Percentiles rank a stretch among this genome's conserved stretches.
Conservation (phyloP, 116 monocot genomes). For the Cymodocea nodosa region DNA sequence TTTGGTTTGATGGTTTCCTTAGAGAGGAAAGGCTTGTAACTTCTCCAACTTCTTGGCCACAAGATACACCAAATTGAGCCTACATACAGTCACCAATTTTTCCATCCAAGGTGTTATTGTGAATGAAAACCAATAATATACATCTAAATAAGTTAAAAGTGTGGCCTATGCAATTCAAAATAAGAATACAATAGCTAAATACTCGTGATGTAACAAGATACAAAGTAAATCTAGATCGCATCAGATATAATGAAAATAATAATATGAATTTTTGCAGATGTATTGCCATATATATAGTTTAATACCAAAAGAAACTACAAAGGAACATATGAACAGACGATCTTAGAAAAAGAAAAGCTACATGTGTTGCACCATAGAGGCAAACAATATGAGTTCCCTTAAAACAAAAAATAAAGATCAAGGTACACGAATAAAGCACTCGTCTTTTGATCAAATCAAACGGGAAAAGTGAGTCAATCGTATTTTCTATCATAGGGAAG, state of each 20-base stretch:
- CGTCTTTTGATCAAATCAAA: no score
- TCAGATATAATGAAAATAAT: no score
- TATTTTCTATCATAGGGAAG: not conserved
- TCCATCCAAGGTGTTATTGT: conserved; percentile 16
- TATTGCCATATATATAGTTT: no score
- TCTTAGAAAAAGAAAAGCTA: no score
- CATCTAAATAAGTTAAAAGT: not conserved
- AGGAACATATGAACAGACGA: no score
- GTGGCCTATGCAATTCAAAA: not conserved
- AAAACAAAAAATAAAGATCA: no score
- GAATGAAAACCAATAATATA: not conserved
- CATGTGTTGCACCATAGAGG: no score
- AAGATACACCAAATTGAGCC: conserved; percentile 73
- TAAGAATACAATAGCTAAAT: not conserved
- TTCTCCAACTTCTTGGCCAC: conserved; percentile 92
- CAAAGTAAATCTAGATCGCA: not conserved
- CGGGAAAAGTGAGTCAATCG: not conserved
- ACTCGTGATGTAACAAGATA: not conserved
- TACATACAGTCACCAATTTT: conserved; percentile 74
- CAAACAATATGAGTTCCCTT: no score
- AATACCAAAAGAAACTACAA: no score
- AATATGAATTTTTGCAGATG: no score
- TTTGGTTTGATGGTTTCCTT: conserved; percentile 31
- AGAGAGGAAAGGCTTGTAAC: conserved; percentile 31
- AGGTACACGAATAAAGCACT: no score